Conservation (phyloP, 2,329 filamentous ascomycete genomes). For the Epicoccum sorghinum region DNA sequence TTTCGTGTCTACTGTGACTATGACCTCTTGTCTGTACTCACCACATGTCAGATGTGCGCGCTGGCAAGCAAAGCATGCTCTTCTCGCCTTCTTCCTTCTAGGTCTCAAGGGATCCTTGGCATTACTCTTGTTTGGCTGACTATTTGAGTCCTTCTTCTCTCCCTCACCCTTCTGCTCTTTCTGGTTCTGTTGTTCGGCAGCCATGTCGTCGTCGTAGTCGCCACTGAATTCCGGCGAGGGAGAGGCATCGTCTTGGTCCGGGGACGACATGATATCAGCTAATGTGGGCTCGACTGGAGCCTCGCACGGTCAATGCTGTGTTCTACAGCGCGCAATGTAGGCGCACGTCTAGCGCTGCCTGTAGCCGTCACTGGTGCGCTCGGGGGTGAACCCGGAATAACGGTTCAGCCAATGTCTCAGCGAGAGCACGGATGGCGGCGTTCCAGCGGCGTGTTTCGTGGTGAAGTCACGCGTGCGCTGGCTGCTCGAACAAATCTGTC, state of each 20-base stretch:
- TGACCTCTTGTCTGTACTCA: slow-evolving; percentile 61
- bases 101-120: slow-evolving; percentile 91
- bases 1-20: background rate
- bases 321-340: slow-evolving; percentile 33
- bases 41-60: slow-evolving; percentile 96
- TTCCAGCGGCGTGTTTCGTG: slow-evolving; percentile 50
- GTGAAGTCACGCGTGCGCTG: slow-evolving; percentile 50
- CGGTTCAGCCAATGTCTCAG: slow-evolving; percentile 47
- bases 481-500: slow-evolving; percentile 44
- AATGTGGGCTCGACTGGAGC: slow-evolving; percentile 27
- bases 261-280: slow-evolving; percentile 55
- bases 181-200: slow-evolving; percentile 49
- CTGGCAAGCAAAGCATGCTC: slow-evolving; percentile 96
- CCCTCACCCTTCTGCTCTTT: slow-evolving; percentile 46
- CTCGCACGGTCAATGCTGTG: slow-evolving; percentile 46
- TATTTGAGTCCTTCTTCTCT: slow-evolving; percentile 39
- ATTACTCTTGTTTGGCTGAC: slow-evolving; percentile 50
- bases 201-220: slow-evolving; percentile 53
- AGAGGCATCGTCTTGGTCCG: slow-evolving; percentile 55
- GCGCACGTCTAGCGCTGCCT: slow-evolving; percentile 50
- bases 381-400: slow-evolving; percentile 38
- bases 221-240: slow-evolving; percentile 55
- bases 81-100: slow-evolving; percentile 90
- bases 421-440: slow-evolving; percentile 38
- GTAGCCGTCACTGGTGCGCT: slow-evolving; percentile 48